Evolutionary conservation across 2,329 filamentous ascomycete species (phyloP).

Genomic region (Pseudogymnoascus pannorum): DNA sequence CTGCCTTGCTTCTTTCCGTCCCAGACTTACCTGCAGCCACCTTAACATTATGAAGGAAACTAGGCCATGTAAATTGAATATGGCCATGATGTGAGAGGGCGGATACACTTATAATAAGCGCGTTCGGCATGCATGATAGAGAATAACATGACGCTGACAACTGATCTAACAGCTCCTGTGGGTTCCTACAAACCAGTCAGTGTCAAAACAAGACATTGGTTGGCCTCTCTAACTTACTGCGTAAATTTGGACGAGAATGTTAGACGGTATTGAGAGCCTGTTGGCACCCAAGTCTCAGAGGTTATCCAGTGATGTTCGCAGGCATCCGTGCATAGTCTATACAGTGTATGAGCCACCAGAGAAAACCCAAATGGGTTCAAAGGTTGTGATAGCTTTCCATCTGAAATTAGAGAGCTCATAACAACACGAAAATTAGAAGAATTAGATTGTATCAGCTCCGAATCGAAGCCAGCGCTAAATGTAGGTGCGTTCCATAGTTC

Average conservation of each 20-base stretch:
- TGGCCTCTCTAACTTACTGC: constrained; percentile 9
- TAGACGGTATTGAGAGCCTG: constrained; percentile 15
- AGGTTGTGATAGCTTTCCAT: constrained; percentile 14
- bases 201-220: not conserved
- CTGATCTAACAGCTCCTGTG: constrained; percentile 15
- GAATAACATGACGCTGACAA: constrained; percentile 14
- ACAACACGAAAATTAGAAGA: constrained; percentile 13
- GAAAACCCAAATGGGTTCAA: constrained; percentile 15
- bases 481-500: constrained; percentile 14
- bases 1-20: constrained; percentile 13
- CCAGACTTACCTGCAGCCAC: constrained; percentile 16
- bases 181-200: constrained; percentile 12
- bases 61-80: constrained; percentile 16
- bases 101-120: constrained; percentile 16
- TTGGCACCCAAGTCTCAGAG: constrained; percentile 9
- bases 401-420: constrained; percentile 14
- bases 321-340: constrained; percentile 15
- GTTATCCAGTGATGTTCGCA: constrained; percentile 14
- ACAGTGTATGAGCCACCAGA: constrained; percentile 14
- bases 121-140: constrained; percentile 15
- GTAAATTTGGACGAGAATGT: constrained; percentile 14
- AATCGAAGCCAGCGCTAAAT: constrained; percentile 8
- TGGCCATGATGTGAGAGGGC: constrained; percentile 16
- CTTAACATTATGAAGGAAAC: constrained; percentile 17
- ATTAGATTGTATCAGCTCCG: constrained; percentile 8